Conservation (phyloP, 1,284 basidiomycete genomes). For the Hemileia vastatrix region DNA sequence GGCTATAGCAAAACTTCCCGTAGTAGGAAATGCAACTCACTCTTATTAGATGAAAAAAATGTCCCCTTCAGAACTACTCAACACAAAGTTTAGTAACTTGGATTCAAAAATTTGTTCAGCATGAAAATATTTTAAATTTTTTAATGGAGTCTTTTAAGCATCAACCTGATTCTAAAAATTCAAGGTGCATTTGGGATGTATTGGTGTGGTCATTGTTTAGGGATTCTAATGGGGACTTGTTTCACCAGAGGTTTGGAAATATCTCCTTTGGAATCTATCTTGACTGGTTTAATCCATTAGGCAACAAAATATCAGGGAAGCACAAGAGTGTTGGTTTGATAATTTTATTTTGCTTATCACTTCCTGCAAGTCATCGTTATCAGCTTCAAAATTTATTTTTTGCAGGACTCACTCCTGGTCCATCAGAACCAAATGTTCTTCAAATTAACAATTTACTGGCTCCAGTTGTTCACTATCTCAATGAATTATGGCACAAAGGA, state of each 20-base stretch:
- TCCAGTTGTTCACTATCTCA: conserved; percentile 4
- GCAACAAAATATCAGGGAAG: conserved; percentile 12
- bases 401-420: conserved; percentile 17
- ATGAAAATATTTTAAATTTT: conserved; percentile 3
- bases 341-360: conserved; percentile 13
- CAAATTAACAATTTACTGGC: conserved; percentile 14
- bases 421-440: conserved; percentile 5
- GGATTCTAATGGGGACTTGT: neutral
- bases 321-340: conserved; percentile 16
- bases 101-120: conserved; percentile 8
- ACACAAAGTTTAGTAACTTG: conserved; percentile 10
- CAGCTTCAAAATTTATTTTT: conserved; percentile 16
- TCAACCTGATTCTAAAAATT: neutral
- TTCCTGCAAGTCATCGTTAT: conserved; percentile 16
- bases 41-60: neutral
- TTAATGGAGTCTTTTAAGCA: neutral
- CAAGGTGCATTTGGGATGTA: conserved; percentile 4
- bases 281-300: conserved; percentile 17
- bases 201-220: conserved; percentile 1
- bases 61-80: conserved; percentile 8
- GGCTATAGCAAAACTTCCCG: neutral
- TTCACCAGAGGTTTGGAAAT: conserved; percentile 5
- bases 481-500: conserved; percentile 5
- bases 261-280: conserved; percentile 12
- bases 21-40: conserved; percentile 4